A percentile compares a stretch with the other conserved stretches of the same genome.
Evolutionary conservation across 2,329 filamentous ascomycete genomes (phyloP).

Genomic region (Trichoderma endophyticum): DNA sequence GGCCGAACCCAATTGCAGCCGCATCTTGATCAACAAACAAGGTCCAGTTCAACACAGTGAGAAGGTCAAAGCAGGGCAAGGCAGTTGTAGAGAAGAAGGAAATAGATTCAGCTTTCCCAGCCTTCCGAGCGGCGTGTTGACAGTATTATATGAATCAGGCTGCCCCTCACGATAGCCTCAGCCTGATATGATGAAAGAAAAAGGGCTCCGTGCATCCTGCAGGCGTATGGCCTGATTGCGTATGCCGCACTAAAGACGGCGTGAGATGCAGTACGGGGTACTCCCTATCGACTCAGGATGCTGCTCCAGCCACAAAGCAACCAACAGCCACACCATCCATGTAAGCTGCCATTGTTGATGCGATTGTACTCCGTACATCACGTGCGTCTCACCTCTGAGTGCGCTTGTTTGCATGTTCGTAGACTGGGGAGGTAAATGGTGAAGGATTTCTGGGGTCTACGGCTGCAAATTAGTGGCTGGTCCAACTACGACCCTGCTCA

Average conservation of each 20-base stretch:
- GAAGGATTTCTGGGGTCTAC: not conserved
- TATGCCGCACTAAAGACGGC: not conserved
- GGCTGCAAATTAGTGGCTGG: not conserved
- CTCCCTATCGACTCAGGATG: not conserved
- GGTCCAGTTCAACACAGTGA: not conserved
- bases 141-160: not conserved
- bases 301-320: not conserved
- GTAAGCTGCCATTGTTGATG: not conserved
- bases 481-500: not conserved
- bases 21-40: conserved; percentile 14
- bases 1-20: conserved; percentile 16
- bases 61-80: not conserved
- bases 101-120: not conserved
- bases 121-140: not conserved
- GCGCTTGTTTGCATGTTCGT: not conserved
- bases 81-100: not conserved
- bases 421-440: no score
- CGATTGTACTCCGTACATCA: not conserved
- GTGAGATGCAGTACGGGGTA: not conserved
- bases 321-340: not conserved
- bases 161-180: not conserved
- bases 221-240: not conserved
- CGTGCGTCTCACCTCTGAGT: not conserved
- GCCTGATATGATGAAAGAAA: not conserved
- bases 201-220: not conserved